These are phyloP conservation scores for Phytophthora ohioensis DNA, from an alignment of 352 stramenopile species.

Conservation along the genomic window DNA sequence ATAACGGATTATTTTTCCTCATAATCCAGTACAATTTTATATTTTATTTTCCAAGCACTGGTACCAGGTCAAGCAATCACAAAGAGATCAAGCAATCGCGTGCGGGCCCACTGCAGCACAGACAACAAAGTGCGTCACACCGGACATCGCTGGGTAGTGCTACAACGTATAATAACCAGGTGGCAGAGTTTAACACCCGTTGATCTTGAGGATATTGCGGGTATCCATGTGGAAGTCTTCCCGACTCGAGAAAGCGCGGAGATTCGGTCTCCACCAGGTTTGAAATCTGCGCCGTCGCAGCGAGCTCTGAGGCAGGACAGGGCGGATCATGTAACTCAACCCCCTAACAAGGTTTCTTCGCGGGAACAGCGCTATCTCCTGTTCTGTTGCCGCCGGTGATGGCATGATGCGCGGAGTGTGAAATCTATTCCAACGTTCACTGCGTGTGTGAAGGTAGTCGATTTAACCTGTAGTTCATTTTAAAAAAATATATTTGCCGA, in stretches of 20 bases:
- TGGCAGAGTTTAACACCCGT: not conserved
- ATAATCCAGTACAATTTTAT: too few relatives aligned
- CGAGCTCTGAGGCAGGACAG: conserved; percentile 6
- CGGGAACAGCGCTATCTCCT: not conserved
- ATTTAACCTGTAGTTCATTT: too few relatives aligned
- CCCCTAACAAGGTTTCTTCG: not conserved
- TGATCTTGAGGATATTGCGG: conserved; percentile 2
- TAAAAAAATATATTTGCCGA: too few relatives aligned
- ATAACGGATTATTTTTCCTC: too few relatives aligned
- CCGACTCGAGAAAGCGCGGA: not conserved
- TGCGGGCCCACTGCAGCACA: not conserved
- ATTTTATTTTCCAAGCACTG: too few relatives aligned
- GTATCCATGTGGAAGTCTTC: not conserved
- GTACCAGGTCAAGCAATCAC: too few relatives aligned
- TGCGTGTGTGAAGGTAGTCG: too few relatives aligned
- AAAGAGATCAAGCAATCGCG: too few relatives aligned
- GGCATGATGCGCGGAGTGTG: not conserved
- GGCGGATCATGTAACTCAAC: not conserved
- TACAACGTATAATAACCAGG: too few relatives aligned
- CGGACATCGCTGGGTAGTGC: not conserved
- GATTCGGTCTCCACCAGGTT: conserved; percentile 1
- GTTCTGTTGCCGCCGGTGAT: not conserved
- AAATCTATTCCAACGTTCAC: too few relatives aligned
- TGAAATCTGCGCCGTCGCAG: too few relatives aligned
- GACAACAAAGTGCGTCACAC: not conserved